Base-by-base conservation (phyloP, 331 rosid genomes). In the Erythrophleum ivorense region DNA sequence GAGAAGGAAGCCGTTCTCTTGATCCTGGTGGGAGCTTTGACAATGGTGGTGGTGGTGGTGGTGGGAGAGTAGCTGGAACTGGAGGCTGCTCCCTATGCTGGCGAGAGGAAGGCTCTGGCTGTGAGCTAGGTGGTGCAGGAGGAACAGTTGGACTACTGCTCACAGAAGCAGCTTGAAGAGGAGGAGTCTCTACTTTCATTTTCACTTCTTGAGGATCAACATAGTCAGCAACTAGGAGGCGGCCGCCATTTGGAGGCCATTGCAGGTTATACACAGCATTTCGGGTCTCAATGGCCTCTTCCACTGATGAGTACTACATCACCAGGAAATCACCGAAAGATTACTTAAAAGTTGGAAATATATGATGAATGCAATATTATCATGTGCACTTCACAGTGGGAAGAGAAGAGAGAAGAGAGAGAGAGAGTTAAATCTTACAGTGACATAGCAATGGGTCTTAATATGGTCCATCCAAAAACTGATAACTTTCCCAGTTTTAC, bases 181-280 rank as follows among this genome's bases (percentile, higher is more conserved):
- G 89, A 52, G 97, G 94, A 73, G 87, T 64, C 88, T 90, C 98
- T 72, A 85, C 49, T 85, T 89, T 88, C 76, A 79, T 67, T 80
- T 91, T 88, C 85, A 96, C 98, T 81, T 96, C 99, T 84, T 90
- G 93, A 48, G 97, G 91, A 73, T 96, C 97, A 81, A 91, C 98
- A 90, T 83, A 94, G 75, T 96, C 99, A 0, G 97, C 99, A 71
- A 80, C 77, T 3, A 96, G 89, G 69, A 85, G 94, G 36, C 98
- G 95, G 46, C 99, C 98, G 8, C 99, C 99, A 50, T 96, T 94
- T 75, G 94, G 91, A 52, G 99, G 99, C 99, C 99, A 96, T 73
- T 91, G 99, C 55, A 96, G 85, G 83, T 96, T 96, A 85, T 90
- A 94, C 80, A 96, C 92, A 55, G 90, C 88, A 84, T 88, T 86